Evolutionary conservation across 208 protist genomes (phyloP), one percentile per base, ranked within the genome.

Genomic region (Phytomonas serpens): DNA sequence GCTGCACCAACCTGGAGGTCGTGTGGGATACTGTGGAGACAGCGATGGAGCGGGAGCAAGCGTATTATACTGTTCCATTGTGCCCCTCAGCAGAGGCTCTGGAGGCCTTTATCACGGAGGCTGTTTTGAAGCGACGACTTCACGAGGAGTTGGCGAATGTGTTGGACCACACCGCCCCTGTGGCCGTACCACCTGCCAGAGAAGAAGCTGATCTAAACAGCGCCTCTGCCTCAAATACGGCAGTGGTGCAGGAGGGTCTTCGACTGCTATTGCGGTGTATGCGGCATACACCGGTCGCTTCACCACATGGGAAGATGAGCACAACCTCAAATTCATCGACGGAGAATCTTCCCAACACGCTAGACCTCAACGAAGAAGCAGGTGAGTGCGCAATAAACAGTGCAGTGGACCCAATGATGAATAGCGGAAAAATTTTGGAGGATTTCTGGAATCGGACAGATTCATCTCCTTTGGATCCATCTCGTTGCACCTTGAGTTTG

Each of bases 31-130:
- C 65, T 6, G 11, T 85, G 36, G 61, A 38, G 68, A 70, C 57
- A 14, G 74, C 61, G 27, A 64, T 82, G 63, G 66, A 69, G 62
- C 69, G 68, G 13, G 66, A 80, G 64, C 68, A 78, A 64, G 66
- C 76, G 47, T 40, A 66, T 68, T 72, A 74, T 77, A 61, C 61
- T 27, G 71, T 75, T 31, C 78, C 76, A 23, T 73, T 84, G n/a
- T 79, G 80, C 51, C 75, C 80, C 2, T 42, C 77, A n/a, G 3
- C 33, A 2, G 70, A 36, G 0, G 69, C 71, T 16, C 37, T 84
- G 7, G 33, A 31, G 13, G 47, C 62, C 5, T 74, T 86, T 64
- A 71, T 75, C 57, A 4, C 6, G 0, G 74, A 76, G 67, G 84
- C 79, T 16, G 74, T 86, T 66, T 36, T 37, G 19, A 67, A 82